phyloP scores from a whole-genome alignment of 2,329 filamentous ascomycete species.

The Aspergillus sp. region DNA sequence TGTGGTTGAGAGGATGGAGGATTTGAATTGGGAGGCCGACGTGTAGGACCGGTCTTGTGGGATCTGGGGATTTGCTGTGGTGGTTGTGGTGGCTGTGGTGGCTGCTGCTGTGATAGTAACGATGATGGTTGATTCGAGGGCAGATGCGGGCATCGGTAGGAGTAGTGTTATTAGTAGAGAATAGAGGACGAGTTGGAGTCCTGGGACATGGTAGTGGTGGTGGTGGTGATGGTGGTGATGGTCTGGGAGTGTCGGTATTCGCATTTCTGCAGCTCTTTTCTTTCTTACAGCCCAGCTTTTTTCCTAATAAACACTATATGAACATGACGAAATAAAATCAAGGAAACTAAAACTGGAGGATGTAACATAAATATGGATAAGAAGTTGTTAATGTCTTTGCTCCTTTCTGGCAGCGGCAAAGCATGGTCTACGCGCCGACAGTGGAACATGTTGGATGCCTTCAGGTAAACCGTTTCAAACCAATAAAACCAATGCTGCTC shows the following conservation, averaged over 20 bases:
- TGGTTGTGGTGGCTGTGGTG: constrained; percentile 24
- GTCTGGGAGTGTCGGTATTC: neutral
- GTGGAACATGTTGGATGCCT: too few species aligned
- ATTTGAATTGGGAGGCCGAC: constrained; percentile 41
- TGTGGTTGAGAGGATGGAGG: constrained; percentile 62
- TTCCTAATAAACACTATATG: too few species aligned
- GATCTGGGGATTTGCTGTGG: constrained; percentile 20
- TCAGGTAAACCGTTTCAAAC: too few species aligned
- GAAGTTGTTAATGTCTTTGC: too few species aligned
- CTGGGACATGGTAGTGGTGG: neutral
- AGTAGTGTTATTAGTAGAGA: neutral
- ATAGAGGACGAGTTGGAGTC: neutral
- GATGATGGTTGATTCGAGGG: constrained; percentile 15
- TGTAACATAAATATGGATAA: too few species aligned
- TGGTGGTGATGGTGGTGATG: neutral
- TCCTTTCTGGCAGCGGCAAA: too few species aligned
- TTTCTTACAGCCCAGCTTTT: too few species aligned
- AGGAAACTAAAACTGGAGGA: too few species aligned
- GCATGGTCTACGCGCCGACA: too few species aligned
- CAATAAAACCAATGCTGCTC: too few species aligned
- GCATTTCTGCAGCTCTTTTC: neutral
- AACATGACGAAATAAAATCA: too few species aligned
- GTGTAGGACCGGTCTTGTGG: constrained; percentile 44
- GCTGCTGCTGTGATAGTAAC: constrained; percentile 27
- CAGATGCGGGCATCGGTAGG: neutral